phyloP scores from a whole-genome alignment of 352 stramenopile species.

The Saprolegnia diclina region DNA sequence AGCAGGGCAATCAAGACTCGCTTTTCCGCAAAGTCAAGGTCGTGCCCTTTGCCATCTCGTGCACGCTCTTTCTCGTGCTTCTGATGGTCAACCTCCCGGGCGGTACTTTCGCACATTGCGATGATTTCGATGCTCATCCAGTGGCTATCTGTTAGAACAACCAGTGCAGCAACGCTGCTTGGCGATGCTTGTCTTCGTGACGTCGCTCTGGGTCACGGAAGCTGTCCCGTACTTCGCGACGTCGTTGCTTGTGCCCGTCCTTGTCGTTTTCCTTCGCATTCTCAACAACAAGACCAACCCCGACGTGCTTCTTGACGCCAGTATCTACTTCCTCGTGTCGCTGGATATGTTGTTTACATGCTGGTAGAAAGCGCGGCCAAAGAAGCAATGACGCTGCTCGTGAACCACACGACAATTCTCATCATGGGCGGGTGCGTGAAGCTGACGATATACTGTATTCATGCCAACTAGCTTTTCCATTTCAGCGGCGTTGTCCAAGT shows the following conservation, averaged over 20 bases:
- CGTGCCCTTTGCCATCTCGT: constrained; percentile 60
- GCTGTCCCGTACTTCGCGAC: constrained; percentile 89
- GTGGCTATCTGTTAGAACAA: constrained; percentile 34
- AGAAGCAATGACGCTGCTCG: constrained; percentile 82
- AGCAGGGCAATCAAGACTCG: constrained; percentile 79
- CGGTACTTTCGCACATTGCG: constrained; percentile 31
- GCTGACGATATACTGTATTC: constrained; percentile 4
- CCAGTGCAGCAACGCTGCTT: constrained; percentile 80
- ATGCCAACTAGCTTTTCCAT: constrained; percentile 63
- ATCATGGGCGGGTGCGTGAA: constrained; percentile 84
- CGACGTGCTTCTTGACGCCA: constrained; percentile 56
- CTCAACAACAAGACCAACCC: constrained; percentile 81
- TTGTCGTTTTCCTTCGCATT: constrained; percentile 86
- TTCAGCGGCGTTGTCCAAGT: constrained; percentile 86
- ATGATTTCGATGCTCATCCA: background rate
- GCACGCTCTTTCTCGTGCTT: constrained; percentile 67
- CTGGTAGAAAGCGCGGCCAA: constrained; percentile 67
- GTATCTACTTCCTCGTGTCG: constrained; percentile 33
- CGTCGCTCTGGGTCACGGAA: constrained; percentile 87
- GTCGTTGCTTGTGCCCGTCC: constrained; percentile 77
- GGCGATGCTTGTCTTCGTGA: constrained; percentile 87
- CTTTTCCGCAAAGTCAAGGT: constrained; percentile 82
- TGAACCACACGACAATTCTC: constrained; percentile 91
- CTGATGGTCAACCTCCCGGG: constrained; percentile 68
- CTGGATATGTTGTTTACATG: constrained; percentile 14